Conservation (phyloP, 139 green algal genomes). For the Chlorella sp. region DNA sequence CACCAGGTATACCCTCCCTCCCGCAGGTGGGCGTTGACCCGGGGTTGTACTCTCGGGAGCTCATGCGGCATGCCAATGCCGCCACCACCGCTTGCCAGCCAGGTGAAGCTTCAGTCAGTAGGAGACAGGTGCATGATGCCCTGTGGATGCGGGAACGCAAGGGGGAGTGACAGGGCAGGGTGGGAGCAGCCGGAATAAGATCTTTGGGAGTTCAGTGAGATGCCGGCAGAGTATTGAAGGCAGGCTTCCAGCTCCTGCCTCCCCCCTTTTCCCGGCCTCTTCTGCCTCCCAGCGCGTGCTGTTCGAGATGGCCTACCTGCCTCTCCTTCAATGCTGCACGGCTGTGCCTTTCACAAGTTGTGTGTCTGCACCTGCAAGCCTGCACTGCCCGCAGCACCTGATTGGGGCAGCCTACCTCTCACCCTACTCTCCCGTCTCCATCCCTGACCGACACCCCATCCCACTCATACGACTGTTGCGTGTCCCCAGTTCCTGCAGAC, state of each 20-base stretch:
- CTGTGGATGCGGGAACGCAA: too few relatives aligned
- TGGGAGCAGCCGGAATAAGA: background rate
- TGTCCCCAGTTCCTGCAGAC: background rate
- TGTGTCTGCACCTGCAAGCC: background rate
- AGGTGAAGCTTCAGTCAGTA: background rate
- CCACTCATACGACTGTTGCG: background rate
- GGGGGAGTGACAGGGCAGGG: background rate
- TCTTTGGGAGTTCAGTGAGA: background rate
- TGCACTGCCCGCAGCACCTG: background rate
- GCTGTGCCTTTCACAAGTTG: too few relatives aligned
- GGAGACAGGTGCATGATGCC: too few relatives aligned
- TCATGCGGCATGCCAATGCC: slow-evolving; percentile 78
- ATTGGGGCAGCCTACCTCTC: background rate
- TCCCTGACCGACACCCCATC: background rate
- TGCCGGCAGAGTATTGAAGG: too few relatives aligned
- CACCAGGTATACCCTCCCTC: background rate
- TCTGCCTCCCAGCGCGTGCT: too few relatives aligned
- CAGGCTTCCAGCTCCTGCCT: too few relatives aligned
- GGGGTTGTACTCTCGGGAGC: slow-evolving; percentile 78
- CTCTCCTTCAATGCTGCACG: too few relatives aligned
- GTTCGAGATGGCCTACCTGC: too few relatives aligned
- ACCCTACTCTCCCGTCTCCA: too few relatives aligned
- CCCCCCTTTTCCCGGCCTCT: too few relatives aligned
- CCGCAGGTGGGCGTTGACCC: slow-evolving; percentile 74
- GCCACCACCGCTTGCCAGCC: slow-evolving; percentile 40